Evolutionary conservation across 202 grass and related monocot genomes (phyloP), one percentile per base, ranked within the genome.

Genomic region (Carex arenaria): DNA sequence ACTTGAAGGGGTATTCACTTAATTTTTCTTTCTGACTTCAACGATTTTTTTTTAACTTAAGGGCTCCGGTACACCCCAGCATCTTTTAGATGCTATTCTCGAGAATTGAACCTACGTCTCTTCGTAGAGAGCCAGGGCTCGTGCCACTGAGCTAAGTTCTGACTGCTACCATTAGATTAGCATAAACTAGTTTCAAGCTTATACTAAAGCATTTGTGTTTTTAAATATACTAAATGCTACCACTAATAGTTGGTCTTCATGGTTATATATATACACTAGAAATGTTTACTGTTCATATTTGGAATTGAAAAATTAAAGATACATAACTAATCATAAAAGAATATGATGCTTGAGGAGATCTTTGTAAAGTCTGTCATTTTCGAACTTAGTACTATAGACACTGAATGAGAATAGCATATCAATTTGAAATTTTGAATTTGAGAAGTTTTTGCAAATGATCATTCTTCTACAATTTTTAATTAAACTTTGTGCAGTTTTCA

Each of bases 1-100:
- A 86, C 90, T 97, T 90, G 94, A 97, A 94, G 94, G 92, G 90
- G 94, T 97, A 97, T 90, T 69, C 57, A 22, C 30, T 38, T 80
- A 59, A 40, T 80, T 81, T 9, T 76, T 65, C 59, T 62, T 80
- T 23, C 78, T 80, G 34, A 80, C n/a, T 28, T 5, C 32, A 49
- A 53, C 11, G 0, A 34, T 76, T 34, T 40, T 40, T 40, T 40
- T 7, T 40, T 40, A 40, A 40, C 38, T 7, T 40, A 40, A 40
- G 38, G 38, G 38, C 38, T 40, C 38, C 1, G 38, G 38, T 38
- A 40, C 38, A 40, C 38, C 38, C 38, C 38, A 40, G 38, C 38
- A 40, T 40, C 38, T 40, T 40, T 40, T 40, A 40, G 38, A 7
- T 40, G 38, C 5, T 40, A 40, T 40, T 40, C 38, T 40, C 5